Evolutionary conservation across 2,329 filamentous ascomycete species (phyloP).

Genomic region (Fusarium neocosmosporiellum): DNA sequence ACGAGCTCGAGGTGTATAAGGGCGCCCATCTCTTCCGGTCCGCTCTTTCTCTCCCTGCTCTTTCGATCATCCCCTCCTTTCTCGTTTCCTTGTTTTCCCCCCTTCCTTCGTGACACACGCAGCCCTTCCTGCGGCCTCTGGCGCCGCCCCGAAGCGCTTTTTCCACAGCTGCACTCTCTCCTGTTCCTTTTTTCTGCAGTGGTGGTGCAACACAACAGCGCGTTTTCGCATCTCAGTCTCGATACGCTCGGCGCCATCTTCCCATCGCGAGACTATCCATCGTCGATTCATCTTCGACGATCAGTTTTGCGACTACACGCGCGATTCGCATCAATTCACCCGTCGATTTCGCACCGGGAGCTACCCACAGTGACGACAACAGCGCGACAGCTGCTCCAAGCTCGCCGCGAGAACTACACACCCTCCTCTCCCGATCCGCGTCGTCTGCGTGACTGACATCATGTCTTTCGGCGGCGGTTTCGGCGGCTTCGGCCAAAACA

Average conservation of each 20-base stretch:
- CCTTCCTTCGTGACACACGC: slow-evolving; percentile 15
- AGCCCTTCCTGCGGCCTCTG: slow-evolving; percentile 18
- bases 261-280: not conserved
- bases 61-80: slow-evolving; percentile 27
- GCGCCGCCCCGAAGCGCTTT: slow-evolving; percentile 11
- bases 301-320: slow-evolving; percentile 1
- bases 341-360: slow-evolving; percentile 32
- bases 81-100: slow-evolving; percentile 20
- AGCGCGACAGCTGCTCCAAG: slow-evolving; percentile 32
- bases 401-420: slow-evolving; percentile 26
- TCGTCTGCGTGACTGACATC: slow-evolving; percentile 42
- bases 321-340: slow-evolving; percentile 23
- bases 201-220: slow-evolving; percentile 20
- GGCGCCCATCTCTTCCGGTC: slow-evolving; percentile 39
- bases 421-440: slow-evolving; percentile 31
- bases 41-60: slow-evolving; percentile 29
- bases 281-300: slow-evolving; percentile 8
- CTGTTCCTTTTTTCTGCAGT: slow-evolving; percentile 10
- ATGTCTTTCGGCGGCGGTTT: slow-evolving; percentile 67
- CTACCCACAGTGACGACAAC: slow-evolving; percentile 25
- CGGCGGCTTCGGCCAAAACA: slow-evolving; percentile 68
- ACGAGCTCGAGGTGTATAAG: slow-evolving; percentile 46
- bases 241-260: slow-evolving; percentile 22
- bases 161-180: slow-evolving; percentile 24
- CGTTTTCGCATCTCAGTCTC: slow-evolving; percentile 15